Conservation (phyloP, 2,329 filamentous ascomycete genomes). For the Neoarthrinium moseri region DNA sequence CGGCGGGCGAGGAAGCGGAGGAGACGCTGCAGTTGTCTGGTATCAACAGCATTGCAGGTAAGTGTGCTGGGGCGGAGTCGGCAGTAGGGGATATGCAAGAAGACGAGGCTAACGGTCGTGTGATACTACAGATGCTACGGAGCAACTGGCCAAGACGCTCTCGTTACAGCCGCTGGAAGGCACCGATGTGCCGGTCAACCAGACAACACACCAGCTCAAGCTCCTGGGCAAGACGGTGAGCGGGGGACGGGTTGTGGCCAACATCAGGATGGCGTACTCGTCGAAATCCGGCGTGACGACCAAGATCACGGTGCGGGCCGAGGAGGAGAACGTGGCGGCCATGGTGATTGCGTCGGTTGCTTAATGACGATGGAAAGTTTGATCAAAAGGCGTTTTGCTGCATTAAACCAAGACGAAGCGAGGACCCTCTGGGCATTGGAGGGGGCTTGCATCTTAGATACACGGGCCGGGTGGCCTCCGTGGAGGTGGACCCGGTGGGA, state of each 20-base stretch:
- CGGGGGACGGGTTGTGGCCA: slow-evolving; percentile 84
- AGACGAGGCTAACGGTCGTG: slow-evolving; percentile 18
- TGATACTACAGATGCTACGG: slow-evolving; percentile 72
- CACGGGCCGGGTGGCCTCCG: slow-evolving; percentile 9
- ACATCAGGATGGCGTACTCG: slow-evolving; percentile 90
- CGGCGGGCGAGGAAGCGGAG: slow-evolving; percentile 83
- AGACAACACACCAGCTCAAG: slow-evolving; percentile 91
- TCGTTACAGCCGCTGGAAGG: slow-evolving; percentile 93
- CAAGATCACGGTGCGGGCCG: slow-evolving; percentile 88
- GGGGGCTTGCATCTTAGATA: slow-evolving; percentile 26
- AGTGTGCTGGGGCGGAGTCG: too few species aligned
- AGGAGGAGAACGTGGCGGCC: slow-evolving; percentile 87
- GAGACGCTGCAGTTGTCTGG: slow-evolving; percentile 87
- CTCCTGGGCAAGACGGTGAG: slow-evolving; percentile 92
- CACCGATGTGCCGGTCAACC: slow-evolving; percentile 84
- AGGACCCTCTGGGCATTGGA: slow-evolving; percentile 15
- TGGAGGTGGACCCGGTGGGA: too few species aligned
- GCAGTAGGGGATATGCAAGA: neutral
- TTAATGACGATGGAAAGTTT: slow-evolving; percentile 43
- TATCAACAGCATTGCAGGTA: slow-evolving; percentile 91
- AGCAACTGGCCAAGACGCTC: slow-evolving; percentile 81
- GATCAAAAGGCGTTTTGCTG: slow-evolving; percentile 26
- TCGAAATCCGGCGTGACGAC: slow-evolving; percentile 92
- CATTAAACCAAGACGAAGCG: slow-evolving; percentile 26
- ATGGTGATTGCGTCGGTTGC: slow-evolving; percentile 83